Evolutionary conservation across 352 stramenopile genomes (phyloP), one percentile per base, ranked within the genome.

Genomic region (Globisporangium spiculum): DNA sequence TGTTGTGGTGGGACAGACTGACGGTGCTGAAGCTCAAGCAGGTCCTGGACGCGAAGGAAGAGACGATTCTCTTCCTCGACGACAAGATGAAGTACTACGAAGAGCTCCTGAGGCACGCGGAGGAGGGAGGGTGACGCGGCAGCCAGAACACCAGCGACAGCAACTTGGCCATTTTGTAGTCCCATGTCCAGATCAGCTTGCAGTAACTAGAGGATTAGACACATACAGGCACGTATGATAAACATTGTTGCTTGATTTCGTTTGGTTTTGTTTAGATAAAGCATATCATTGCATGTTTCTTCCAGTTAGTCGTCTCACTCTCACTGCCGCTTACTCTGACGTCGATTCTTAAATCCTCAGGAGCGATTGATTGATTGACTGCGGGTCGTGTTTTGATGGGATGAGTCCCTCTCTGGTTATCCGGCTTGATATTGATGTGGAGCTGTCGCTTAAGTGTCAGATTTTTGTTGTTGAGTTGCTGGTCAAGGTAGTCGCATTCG

Each of bases 41-140:
- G 44, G 73, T 68, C 20, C 65, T 92, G n/a, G 77, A 87, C 36
- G 75, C 75, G 22, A 90, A 88, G 55, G 81, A 92, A 60, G 81
- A 84, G n/a, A 72, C 81, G 64, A 71, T 92, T 38, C 59, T 73
- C 22, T 88, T 86, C 50, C 72, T 92, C 36, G 77, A 90, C 67
- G 71, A 65, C 48, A 81, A 84, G 69, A 72, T 92, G 26, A 73
- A 62, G 24, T 76, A 79, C 54, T 79, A 88, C 66, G 77, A 88
- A 61, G 67, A 71, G 22, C 18, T 79, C 9, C 34, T 66, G 7
- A 7, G 36, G 1, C 16, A 54, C 58, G 8, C 10, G 3, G 14
- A 32, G n/a, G 26, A 38, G 24, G n/a, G 27, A 27, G 4, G 30
- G 30, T 32, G 30, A 32, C 30, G 4, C 30, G 30, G 4, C 30